Conservation (phyloP, 176 grass and related monocot genomes). For the Rhynchospora breviuscula region DNA sequence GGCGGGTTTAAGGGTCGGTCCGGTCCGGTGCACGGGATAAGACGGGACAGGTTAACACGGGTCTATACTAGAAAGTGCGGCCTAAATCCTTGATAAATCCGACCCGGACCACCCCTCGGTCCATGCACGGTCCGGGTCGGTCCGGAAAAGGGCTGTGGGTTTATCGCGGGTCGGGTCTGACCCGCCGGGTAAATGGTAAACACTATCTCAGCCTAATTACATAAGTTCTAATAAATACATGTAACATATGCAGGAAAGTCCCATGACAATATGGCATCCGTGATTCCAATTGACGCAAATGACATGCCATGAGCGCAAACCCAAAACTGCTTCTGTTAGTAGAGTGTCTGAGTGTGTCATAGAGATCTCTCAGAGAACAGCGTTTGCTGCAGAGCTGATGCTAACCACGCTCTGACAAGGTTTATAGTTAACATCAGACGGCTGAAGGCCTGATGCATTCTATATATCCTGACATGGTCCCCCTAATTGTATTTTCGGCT, state of each 20-base stretch:
- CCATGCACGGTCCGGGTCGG: too few species aligned
- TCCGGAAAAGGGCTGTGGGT: too few species aligned
- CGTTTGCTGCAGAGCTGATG: not conserved
- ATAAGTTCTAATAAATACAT: not conserved
- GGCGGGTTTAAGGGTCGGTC: too few species aligned
- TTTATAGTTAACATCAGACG: slow-evolving; percentile 4
- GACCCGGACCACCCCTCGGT: too few species aligned
- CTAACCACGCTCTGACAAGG: not conserved
- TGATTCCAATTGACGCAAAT: slow-evolving; percentile 4
- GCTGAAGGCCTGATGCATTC: not conserved
- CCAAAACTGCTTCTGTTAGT: not conserved
- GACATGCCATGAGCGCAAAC: not conserved
- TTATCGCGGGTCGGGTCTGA: too few species aligned
- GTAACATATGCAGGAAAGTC: not conserved
- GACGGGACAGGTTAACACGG: too few species aligned
- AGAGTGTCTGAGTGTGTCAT: not conserved
- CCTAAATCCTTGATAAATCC: too few species aligned
- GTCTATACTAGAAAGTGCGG: too few species aligned
- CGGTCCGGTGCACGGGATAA: too few species aligned
- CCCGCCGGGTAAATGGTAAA: too few species aligned
- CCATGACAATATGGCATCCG: not conserved
- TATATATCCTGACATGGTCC: not conserved
- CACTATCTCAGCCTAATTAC: not conserved
- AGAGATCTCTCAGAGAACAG: not conserved
- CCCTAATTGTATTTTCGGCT: not conserved